Conservation (phyloP, 257 asterid genomes). For the Ophiorrhiza pumila region DNA sequence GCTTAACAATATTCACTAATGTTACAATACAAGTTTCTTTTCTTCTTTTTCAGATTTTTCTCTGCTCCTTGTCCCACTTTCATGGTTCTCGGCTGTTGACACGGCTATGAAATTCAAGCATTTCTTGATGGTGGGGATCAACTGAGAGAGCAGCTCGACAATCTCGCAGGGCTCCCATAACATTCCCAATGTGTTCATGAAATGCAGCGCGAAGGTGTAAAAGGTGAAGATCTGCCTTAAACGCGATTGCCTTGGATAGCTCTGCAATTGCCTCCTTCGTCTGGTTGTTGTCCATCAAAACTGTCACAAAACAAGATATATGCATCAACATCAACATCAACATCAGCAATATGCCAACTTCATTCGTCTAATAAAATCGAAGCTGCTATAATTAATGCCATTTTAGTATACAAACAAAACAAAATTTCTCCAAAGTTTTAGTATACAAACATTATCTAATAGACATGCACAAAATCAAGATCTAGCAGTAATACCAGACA, state of each 20-base stretch:
- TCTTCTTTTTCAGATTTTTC: not conserved
- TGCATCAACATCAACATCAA: not conserved
- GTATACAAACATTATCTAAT: not conserved
- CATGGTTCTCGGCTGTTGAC: slow-evolving; percentile 92
- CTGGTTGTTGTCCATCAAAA: slow-evolving; percentile 93
- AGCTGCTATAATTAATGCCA: not conserved
- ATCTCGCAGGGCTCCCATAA: slow-evolving; percentile 77
- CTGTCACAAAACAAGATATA: slow-evolving; percentile 26
- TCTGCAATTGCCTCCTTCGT: slow-evolving; percentile 90
- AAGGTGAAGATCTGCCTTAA: slow-evolving; percentile 95
- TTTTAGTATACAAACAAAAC: not conserved
- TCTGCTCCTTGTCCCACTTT: no score
- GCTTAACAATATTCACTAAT: not conserved
- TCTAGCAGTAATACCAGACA: no score
- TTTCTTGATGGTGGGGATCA: slow-evolving; percentile 97
- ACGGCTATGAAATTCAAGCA: slow-evolving; percentile 94
- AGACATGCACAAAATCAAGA: not conserved
- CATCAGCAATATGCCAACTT: not conserved
- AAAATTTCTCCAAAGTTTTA: not conserved
- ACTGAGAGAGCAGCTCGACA: slow-evolving; percentile 98
- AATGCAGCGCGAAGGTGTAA: slow-evolving; percentile 94
- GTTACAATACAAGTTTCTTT: not conserved
- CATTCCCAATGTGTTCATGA: slow-evolving; percentile 89
- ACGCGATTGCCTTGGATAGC: slow-evolving; percentile 83
- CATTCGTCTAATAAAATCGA: no score